These are phyloP conservation scores for Fragaria vesca DNA, from an alignment of 306 rosid genomes.

Conservation along the genomic window DNA sequence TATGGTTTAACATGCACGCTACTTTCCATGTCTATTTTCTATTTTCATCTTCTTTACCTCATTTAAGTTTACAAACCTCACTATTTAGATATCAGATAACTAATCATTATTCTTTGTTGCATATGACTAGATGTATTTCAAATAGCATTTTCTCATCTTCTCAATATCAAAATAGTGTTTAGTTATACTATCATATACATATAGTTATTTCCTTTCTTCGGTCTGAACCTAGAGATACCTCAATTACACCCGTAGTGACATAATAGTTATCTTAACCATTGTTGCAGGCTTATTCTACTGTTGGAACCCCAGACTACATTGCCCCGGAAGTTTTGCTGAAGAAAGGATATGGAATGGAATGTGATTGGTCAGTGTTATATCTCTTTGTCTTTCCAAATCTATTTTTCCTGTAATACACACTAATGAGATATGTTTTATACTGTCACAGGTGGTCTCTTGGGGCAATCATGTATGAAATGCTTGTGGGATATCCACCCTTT, in stretches of 20 bases:
- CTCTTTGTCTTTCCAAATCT: constrained; percentile 10
- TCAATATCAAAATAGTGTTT: background rate
- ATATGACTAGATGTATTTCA: background rate
- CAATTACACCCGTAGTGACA: background rate
- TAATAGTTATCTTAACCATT: constrained; percentile 9
- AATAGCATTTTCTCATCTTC: background rate
- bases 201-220: background rate
- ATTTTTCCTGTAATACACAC: constrained; percentile 19
- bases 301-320: constrained; percentile 98
- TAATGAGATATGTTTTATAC: constrained; percentile 31
- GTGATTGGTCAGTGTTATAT: constrained; percentile 72
- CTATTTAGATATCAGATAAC: background rate
- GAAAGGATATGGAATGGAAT: constrained; percentile 99
- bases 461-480: constrained; percentile 99
- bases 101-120: background rate
- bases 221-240: background rate
- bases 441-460: constrained; percentile 94
- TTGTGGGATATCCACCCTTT: constrained; percentile 97
- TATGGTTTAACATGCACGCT: background rate
- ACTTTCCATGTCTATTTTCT: background rate
- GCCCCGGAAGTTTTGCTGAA: constrained; percentile 98
- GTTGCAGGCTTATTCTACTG: constrained; percentile 93
- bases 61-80: background rate
- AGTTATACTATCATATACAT: background rate
- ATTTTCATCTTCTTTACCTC: background rate